Percentiles rank a stretch among this genome's conserved stretches.
Evolutionary conservation across 1,284 basidiomycete species (phyloP).

Genomic region (Ustilago xerochloae): DNA sequence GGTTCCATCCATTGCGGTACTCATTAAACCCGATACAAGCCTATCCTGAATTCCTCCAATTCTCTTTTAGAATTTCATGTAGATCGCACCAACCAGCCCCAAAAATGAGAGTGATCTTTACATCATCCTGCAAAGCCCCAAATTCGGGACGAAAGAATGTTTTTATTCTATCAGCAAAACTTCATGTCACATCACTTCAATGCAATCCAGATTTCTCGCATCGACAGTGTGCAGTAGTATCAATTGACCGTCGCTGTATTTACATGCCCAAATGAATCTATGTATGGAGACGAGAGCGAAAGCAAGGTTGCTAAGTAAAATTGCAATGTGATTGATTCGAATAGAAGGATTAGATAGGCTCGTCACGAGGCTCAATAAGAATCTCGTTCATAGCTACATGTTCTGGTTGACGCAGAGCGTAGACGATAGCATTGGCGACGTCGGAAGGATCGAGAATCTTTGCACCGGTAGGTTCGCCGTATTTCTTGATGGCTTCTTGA

Average conservation of each 20-base stretch:
- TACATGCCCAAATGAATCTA: background rate
- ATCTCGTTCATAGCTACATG: conserved; percentile 66
- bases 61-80: no score
- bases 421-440: conserved; percentile 63
- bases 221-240: background rate
- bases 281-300: background rate
- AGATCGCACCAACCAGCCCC: no score
- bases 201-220: background rate
- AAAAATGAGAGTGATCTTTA: no score
- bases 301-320: background rate
- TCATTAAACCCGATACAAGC: conserved; percentile 25
- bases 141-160: no score
- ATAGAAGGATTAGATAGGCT: conserved; percentile 46
- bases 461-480: conserved; percentile 64
- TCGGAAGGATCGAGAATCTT: conserved; percentile 62
- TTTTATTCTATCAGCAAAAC: no score
- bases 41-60: no score
- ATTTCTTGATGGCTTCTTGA: conserved; percentile 63
- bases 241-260: background rate
- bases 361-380: conserved; percentile 56
- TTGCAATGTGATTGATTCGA: background rate
- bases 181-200: background rate
- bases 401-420: conserved; percentile 61
- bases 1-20: conserved; percentile 41
- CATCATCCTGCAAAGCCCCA: no score